Percentiles rank a stretch among this genome's conserved stretches.
Conservation (phyloP, 371 early-diverging fungal genomes). For the Hamiltosporidium tvaerminnensis region DNA sequence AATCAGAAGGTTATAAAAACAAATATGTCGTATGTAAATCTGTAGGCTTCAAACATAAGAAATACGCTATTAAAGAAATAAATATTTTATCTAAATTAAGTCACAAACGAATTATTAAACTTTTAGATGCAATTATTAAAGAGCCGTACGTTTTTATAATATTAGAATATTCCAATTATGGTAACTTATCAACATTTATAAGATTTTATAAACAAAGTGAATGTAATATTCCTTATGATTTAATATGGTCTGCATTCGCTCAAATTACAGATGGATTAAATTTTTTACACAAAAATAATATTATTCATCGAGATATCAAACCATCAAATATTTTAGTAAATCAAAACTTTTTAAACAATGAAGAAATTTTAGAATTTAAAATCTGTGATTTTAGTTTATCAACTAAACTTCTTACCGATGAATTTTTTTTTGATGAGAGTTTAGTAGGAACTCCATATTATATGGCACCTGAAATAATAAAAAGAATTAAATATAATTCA, state of each 20-base stretch:
- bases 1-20: slow-evolving; percentile 5
- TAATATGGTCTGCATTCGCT: slow-evolving; percentile 34
- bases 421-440: slow-evolving; percentile 31
- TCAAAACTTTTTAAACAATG: not conserved
- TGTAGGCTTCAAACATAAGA: slow-evolving; percentile 16
- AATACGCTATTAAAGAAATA: slow-evolving; percentile 38
- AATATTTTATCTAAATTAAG: slow-evolving; percentile 22
- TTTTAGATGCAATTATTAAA: slow-evolving; percentile 10
- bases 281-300: slow-evolving; percentile 44
- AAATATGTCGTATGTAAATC: slow-evolving; percentile 39
- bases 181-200: slow-evolving; percentile 28
- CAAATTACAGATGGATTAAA: slow-evolving; percentile 44
- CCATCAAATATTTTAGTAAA: slow-evolving; percentile 51
- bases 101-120: slow-evolving; percentile 31
- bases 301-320: slow-evolving; percentile 54
- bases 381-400: slow-evolving; percentile 50
- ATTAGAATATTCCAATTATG: slow-evolving; percentile 36
- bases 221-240: not conserved
- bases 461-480: slow-evolving; percentile 57
- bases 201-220: slow-evolving; percentile 13
- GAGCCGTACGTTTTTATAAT: slow-evolving; percentile 8
- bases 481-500: slow-evolving; percentile 57
- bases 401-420: slow-evolving; percentile 8
- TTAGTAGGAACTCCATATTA: slow-evolving; percentile 66
- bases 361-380: slow-evolving; percentile 37